A percentile compares a stretch with the other conserved stretches of the same genome.
These are phyloP conservation scores for Chrysoporthe puriensis DNA, from an alignment of 2,329 filamentous ascomycete species.

Conservation along the genomic window DNA sequence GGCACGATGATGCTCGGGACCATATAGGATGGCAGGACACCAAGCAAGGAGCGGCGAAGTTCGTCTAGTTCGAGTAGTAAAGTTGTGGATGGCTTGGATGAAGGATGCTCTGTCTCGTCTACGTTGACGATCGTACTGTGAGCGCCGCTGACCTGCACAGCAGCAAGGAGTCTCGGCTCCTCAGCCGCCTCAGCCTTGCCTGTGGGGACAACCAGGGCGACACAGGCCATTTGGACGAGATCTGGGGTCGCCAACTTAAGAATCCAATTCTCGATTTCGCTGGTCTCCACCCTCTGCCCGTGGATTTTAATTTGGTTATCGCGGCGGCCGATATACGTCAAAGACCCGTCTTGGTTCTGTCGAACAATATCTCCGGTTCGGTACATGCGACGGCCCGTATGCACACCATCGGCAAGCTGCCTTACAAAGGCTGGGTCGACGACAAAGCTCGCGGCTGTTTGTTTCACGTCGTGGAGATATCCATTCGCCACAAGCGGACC, in stretches of 20 bases:
- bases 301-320: conserved; percentile 24
- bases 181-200: background rate
- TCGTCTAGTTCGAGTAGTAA: conserved; percentile 3
- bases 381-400: conserved; percentile 34
- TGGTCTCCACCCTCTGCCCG: conserved; percentile 8
- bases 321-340: conserved; percentile 59
- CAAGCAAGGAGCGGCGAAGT: background rate
- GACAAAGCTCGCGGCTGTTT: conserved; percentile 30
- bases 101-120: background rate
- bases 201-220: background rate
- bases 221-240: background rate
- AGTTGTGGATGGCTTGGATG: background rate
- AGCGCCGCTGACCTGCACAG: background rate
- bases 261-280: background rate
- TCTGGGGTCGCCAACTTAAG: background rate
- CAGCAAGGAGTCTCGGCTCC: background rate
- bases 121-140: background rate
- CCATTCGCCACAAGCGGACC: conserved; percentile 42
- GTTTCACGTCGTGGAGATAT: conserved; percentile 49
- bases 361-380: conserved; percentile 6
- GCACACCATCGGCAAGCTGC: background rate
- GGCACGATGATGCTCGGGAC: conserved; percentile 34
- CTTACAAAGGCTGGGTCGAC: conserved; percentile 41
- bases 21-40: conserved; percentile 12
- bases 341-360: conserved; percentile 54